Evolutionary conservation across 495 filamentous ascomycete genomes (phyloP), one percentile per base, ranked within the genome.

Genomic region (Aspergillus biplanus): DNA sequence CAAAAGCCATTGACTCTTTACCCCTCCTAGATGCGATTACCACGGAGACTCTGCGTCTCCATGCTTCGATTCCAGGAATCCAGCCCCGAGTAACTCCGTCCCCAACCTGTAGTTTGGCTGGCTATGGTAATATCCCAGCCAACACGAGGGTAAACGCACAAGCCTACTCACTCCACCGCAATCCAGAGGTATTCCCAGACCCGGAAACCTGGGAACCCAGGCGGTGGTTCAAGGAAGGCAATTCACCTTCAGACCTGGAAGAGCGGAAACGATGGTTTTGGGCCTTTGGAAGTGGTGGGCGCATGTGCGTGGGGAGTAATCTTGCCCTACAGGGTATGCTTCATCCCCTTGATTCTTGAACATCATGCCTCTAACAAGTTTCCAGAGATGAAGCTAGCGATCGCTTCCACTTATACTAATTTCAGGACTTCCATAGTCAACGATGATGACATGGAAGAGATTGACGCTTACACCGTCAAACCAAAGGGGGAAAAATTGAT

Each of bases 251-350:
- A 63, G 68, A 82, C 12, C 73, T 80, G 52, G 80, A 78, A 60
- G 86, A 90, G 67, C 82, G 85, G 69, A 77, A 82, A 50, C 76
- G 89, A 33, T 89, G 87, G 80, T 93, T 93, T 71, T 96, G 91
- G 91, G 90, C 90, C 0, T 96, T 96, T 76, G 87, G 89, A 4
- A 91, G 87, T 57, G 92, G 92, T 1, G 90, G 91, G 0, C 75
- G 91, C 59, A 95, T 94, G 92, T 96, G 92, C 66, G 81, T 95
- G 9, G 92, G 92, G 5, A 90, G 86, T 48, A 89, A 94, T 75
- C 85, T 96, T 55, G 91, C 91, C 13, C 81, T 92, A 77, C 87
- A 90, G 72, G 87, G 89, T 92, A 76, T 63, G 80, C 7, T 47
- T 15, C 15, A 21, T 46, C 16, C 53, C 35, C 8, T 12, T 56